Percentiles rank a stretch among this genome's conserved stretches.
Conservation (phyloP, 2,329 filamentous ascomycete species). For the Trichoderma harzianum region DNA sequence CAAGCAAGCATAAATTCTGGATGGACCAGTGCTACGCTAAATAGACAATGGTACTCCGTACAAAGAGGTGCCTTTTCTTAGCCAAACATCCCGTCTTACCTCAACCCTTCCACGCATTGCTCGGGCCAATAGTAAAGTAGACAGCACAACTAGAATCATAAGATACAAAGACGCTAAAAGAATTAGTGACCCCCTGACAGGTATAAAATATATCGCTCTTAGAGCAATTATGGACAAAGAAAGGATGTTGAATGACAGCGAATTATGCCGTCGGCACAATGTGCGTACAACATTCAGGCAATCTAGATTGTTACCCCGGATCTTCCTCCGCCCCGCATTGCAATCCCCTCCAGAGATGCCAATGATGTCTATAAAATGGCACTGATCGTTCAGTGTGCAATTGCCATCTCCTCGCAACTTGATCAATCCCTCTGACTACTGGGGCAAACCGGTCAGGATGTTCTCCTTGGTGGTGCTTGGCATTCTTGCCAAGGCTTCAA, state of each 20-base stretch:
- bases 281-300: not conserved
- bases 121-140: not conserved
- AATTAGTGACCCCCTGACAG: not conserved
- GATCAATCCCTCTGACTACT: not conserved
- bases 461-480: not conserved
- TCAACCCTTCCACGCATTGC: not conserved
- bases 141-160: not conserved
- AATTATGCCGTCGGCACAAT: conserved; percentile 10
- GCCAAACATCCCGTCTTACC: not conserved
- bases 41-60: not conserved
- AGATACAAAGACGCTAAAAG: not conserved
- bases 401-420: too few relatives aligned
- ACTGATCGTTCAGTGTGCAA: not conserved
- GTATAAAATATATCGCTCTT: not conserved
- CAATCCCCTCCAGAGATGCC: not conserved
- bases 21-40: not conserved
- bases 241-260: not conserved
- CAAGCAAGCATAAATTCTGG: not conserved
- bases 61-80: not conserved
- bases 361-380: not conserved
- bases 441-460: not conserved
- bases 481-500: not conserved
- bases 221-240: not conserved
- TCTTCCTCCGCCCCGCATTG: not conserved
- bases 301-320: not conserved